phyloP scores from a whole-genome alignment of 257 asterid species.

The Coffea canephora region DNA sequence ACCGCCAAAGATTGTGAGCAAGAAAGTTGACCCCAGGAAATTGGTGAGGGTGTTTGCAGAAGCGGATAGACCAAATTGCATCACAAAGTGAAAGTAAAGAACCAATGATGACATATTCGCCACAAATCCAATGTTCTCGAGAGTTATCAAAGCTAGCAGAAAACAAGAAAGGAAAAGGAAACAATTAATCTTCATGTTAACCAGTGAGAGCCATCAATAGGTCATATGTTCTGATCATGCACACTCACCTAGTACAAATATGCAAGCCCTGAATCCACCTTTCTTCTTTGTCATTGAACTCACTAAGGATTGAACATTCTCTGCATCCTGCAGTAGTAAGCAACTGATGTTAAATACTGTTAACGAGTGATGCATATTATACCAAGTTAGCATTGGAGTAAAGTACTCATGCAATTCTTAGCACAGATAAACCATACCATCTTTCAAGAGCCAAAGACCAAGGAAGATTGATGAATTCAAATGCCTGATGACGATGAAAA shows the following conservation, averaged over 20 bases:
- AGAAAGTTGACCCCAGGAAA: slow-evolving; percentile 55
- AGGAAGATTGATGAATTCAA: not conserved
- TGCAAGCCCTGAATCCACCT: slow-evolving; percentile 16
- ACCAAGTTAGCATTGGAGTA: not conserved
- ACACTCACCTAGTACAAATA: slow-evolving; percentile 13
- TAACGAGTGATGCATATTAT: not conserved
- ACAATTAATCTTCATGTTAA: no score
- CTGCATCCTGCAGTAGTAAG: slow-evolving; percentile 4
- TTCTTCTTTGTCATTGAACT: slow-evolving; percentile 3
- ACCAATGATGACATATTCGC: slow-evolving; percentile 48
- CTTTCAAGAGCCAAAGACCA: not conserved
- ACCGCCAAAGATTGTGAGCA: slow-evolving; percentile 54
- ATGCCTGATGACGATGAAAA: not conserved
- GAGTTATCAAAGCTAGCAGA: slow-evolving; percentile 30
- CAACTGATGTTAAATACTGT: not conserved
- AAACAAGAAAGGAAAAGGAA: not conserved
- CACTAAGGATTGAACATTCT: not conserved
- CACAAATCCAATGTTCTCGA: slow-evolving; percentile 47
- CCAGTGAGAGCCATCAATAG: no score
- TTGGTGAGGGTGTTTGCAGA: slow-evolving; percentile 55
- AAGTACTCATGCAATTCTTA: not conserved
- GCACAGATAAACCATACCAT: not conserved
- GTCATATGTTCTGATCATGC: no score
- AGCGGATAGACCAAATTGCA: slow-evolving; percentile 22
- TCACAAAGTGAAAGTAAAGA: slow-evolving; percentile 35